phyloP scores from a whole-genome alignment of 2,329 filamentous ascomycete species.

The Cordyceps cateniannulata region DNA sequence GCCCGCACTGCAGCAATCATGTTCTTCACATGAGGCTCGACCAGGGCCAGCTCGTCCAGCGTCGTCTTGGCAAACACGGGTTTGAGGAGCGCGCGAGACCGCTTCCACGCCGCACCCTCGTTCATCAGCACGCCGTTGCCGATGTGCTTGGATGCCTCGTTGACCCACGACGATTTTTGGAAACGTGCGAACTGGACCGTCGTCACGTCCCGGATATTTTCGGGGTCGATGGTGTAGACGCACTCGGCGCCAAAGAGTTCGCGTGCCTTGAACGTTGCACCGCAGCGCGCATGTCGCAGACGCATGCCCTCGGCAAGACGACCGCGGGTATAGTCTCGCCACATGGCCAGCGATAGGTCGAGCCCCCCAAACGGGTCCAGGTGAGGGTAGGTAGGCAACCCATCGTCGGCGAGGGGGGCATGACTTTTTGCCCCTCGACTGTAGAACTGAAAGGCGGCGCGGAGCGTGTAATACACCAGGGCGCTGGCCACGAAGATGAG shows the following conservation, averaged over 20 bases:
- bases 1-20: neutral
- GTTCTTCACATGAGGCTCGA: neutral
- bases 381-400: neutral
- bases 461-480: constrained; percentile 1
- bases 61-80: constrained; percentile 5
- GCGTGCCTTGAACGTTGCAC: constrained; percentile 1
- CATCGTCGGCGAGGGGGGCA: neutral
- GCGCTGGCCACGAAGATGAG: neutral
- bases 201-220: constrained; percentile 7
- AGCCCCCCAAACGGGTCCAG: constrained; percentile 1
- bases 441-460: neutral
- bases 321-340: constrained; percentile 6
- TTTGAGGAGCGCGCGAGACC: neutral
- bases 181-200: constrained; percentile 5
- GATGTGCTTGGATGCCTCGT: constrained; percentile 12
- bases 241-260: constrained; percentile 4
- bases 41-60: constrained; percentile 7
- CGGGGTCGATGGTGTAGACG: constrained; percentile 12
- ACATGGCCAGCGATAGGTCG: constrained; percentile 8
- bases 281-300: neutral
- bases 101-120: constrained; percentile 3
- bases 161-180: constrained; percentile 9
- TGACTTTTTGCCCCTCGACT: neutral
- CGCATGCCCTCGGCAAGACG: constrained; percentile 4
- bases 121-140: constrained; percentile 11